A percentile compares a stretch with the other conserved stretches of the same genome.
Evolutionary conservation across 2,329 filamentous ascomycete genomes (phyloP).

Genomic region (Plenodomus lindquistii): DNA sequence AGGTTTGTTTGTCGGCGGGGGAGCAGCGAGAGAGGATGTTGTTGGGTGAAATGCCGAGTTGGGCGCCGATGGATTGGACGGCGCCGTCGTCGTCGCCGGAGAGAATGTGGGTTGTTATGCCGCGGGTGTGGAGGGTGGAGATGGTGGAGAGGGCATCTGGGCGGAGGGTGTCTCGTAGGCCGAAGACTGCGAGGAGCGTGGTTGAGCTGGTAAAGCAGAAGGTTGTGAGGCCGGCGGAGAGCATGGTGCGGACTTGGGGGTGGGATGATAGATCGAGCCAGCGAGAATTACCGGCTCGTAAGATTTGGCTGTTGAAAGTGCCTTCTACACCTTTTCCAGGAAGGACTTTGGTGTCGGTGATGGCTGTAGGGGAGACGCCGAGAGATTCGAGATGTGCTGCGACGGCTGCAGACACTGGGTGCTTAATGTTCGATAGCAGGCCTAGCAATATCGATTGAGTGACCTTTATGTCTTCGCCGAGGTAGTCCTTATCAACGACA

Average conservation of each 20-base stretch:
- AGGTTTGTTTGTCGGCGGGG: conserved; percentile 59
- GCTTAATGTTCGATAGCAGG: conserved; percentile 50
- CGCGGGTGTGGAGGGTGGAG: conserved; percentile 51
- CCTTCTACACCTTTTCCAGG: conserved; percentile 52
- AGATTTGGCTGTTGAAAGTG: conserved; percentile 19
- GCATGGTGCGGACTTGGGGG: conserved; percentile 47
- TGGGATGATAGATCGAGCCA: conserved; percentile 52
- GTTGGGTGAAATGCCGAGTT: conserved; percentile 37
- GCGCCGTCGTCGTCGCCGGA: conserved; percentile 60
- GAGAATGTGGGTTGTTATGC: conserved; percentile 58
- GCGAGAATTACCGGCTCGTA: conserved; percentile 54
- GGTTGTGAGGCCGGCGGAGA: conserved; percentile 23
- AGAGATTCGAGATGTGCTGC: conserved; percentile 45
- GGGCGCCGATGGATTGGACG: conserved; percentile 51
- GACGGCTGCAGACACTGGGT: conserved; percentile 59
- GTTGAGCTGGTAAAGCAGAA: conserved; percentile 61
- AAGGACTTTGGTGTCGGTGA: conserved; percentile 38
- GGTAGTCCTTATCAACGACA: conserved; percentile 37
- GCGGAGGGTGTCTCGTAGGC: conserved; percentile 54
- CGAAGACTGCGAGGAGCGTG: conserved; percentile 52
- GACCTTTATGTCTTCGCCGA: conserved; percentile 4
- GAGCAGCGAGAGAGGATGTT: conserved; percentile 54
- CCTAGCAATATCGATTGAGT: conserved; percentile 36
- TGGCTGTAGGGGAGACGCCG: conserved; percentile 1
- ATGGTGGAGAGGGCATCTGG: conserved; percentile 58